Evolutionary conservation across 129 eudicot species (phyloP).

Genomic region (Kitagawia praeruptora): DNA sequence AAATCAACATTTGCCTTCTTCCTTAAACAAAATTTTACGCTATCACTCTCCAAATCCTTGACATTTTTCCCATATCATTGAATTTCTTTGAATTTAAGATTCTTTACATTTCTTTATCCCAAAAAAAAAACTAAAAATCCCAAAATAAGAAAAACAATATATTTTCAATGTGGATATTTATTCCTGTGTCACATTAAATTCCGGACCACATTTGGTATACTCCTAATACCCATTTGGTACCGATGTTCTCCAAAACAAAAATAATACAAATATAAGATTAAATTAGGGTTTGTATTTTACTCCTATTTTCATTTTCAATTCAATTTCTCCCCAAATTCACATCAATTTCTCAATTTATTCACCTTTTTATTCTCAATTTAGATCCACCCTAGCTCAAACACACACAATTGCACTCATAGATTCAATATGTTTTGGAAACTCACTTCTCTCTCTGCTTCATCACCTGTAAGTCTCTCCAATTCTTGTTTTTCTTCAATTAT

Average conservation of each 20-base stretch:
- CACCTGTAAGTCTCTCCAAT: conserved; percentile 8
- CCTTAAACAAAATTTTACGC: too few relatives aligned
- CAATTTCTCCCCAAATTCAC: not conserved
- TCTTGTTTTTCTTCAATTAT: not conserved
- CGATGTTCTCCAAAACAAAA: not conserved
- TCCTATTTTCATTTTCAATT: not conserved
- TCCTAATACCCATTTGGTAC: not conserved
- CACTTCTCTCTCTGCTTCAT: conserved; percentile 12
- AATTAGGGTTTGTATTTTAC: not conserved
- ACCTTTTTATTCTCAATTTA: not conserved
- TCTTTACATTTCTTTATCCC: too few relatives aligned
- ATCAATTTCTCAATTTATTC: not conserved
- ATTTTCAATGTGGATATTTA: not conserved
- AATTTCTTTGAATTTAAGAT: too few relatives aligned
- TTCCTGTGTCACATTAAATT: not conserved
- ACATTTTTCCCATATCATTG: too few relatives aligned
- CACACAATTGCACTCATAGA: not conserved
- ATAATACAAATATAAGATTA: not conserved
- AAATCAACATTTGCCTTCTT: too few relatives aligned
- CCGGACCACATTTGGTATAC: not conserved
- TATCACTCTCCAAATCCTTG: too few relatives aligned
- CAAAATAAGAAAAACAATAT: too few relatives aligned
- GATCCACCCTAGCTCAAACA: conserved; percentile 19
- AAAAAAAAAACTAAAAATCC: too few relatives aligned
- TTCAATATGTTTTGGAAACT: conserved; percentile 14